These are phyloP conservation scores for Lactarius sp. DNA, from an alignment of 768 basidiomycete genomes.

Conservation along the genomic window DNA sequence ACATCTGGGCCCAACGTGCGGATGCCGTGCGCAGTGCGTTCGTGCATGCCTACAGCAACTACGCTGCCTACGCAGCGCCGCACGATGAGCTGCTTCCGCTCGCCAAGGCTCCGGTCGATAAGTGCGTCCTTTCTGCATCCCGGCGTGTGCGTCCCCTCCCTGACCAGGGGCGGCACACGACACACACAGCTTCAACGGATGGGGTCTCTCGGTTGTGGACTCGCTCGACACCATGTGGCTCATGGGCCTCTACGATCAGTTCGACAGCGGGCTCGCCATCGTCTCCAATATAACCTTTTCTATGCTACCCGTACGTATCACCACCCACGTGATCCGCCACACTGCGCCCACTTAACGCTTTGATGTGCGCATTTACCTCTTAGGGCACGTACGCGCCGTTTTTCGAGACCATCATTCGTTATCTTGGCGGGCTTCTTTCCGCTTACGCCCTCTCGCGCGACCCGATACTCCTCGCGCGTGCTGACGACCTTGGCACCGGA, in stretches of 20 bases:
- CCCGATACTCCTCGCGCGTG: conserved; percentile 54
- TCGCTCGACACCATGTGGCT: conserved; percentile 83
- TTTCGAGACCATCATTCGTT: conserved; percentile 89
- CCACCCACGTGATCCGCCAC: neutral
- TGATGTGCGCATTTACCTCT: neutral
- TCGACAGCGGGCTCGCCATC: conserved; percentile 53
- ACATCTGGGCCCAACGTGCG: conserved; percentile 49
- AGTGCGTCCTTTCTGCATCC: conserved; percentile 38
- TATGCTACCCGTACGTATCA: conserved; percentile 36
- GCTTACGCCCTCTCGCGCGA: conserved; percentile 75
- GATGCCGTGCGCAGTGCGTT: conserved; percentile 58
- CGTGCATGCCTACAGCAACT: conserved; percentile 60
- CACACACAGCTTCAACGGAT: conserved; percentile 63
- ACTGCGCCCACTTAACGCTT: neutral
- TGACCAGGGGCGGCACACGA: conserved; percentile 33
- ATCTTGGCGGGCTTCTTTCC: conserved; percentile 74
- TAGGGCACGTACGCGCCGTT: conserved; percentile 44
- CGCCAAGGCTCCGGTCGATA: conserved; percentile 42
- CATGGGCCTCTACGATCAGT: conserved; percentile 72
- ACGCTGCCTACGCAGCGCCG: conserved; percentile 53
- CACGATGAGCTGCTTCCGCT: conserved; percentile 60
- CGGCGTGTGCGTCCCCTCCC: neutral
- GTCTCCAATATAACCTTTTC: conserved; percentile 48
- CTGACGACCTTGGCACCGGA: conserved; percentile 71
- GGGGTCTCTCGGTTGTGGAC: conserved; percentile 76